Evolutionary conservation across 73 alveolate genomes (phyloP).

Genomic region (Paramecium sonneborni): DNA sequence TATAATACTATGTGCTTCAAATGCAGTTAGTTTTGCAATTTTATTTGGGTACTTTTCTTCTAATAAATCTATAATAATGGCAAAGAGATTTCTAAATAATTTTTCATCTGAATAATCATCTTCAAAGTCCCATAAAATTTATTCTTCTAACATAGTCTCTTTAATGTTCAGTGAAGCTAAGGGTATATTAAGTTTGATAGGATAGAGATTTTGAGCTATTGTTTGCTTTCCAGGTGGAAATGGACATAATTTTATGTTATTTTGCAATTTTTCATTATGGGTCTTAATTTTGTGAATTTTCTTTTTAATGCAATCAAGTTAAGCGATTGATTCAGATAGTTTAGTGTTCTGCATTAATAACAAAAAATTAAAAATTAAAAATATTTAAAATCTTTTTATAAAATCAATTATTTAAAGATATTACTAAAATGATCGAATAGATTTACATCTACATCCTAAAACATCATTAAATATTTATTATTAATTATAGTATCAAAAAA

Average conservation of each 20-base stretch:
- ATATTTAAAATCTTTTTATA: constrained; percentile 10
- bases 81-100: constrained; percentile 35
- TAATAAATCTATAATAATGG: not conserved
- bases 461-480: not conserved
- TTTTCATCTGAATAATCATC: constrained; percentile 42
- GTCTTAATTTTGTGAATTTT: constrained; percentile 58
- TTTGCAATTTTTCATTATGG: constrained; percentile 16
- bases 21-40: not conserved
- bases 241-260: constrained; percentile 49
- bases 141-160: not conserved
- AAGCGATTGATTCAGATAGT: constrained; percentile 25
- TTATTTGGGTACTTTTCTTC: not conserved
- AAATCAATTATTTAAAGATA: constrained; percentile 28
- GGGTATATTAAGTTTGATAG: not conserved
- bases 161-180: not conserved
- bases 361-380: constrained; percentile 16
- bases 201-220: not conserved
- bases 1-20: not conserved
- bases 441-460: not conserved
- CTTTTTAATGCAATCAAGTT: constrained; percentile 51
- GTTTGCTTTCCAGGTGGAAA: constrained; percentile 23
- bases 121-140: constrained; percentile 28
- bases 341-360: constrained; percentile 31
- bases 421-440: constrained; percentile 21
- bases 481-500: not conserved